phyloP scores from a whole-genome alignment of 129 eudicot genomes.

The Pulicaria dysenterica region DNA sequence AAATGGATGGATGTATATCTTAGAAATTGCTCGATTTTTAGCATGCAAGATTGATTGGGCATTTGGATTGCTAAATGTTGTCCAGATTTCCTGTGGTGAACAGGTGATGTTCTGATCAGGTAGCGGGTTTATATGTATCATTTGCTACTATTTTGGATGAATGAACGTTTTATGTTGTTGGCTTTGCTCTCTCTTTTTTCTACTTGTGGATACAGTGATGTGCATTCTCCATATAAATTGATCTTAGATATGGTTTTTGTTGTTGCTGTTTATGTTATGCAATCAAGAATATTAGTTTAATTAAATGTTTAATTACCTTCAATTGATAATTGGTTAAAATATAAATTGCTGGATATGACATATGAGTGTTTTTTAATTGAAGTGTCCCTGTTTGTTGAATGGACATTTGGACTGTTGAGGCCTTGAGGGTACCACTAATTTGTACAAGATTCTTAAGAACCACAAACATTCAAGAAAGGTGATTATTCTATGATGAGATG shows the following conservation, averaged over 20 bases:
- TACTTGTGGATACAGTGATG: constrained; percentile 1
- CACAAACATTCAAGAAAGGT: not conserved
- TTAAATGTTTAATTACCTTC: too few species aligned
- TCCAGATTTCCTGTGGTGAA: not conserved
- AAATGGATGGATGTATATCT: constrained; percentile 11
- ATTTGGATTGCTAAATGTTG: not conserved
- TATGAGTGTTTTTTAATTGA: not conserved
- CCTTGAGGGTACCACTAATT: constrained; percentile 2
- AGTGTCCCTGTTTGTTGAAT: not conserved
- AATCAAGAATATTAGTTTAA: not conserved
- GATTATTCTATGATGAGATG: constrained; percentile 2
- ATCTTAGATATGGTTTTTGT: constrained; percentile 2
- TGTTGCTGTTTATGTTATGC: not conserved
- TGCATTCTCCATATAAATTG: constrained; percentile 7
- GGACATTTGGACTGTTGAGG: too few species aligned
- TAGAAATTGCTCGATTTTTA: constrained; percentile 7
- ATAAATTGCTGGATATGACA: constrained; percentile 5
- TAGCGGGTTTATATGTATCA: not conserved
- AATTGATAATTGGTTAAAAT: not conserved
- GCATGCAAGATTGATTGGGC: constrained; percentile 13
- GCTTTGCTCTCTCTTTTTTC: not conserved
- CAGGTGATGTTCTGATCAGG: not conserved
- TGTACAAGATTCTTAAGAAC: constrained; percentile 12
- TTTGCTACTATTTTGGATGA: constrained; percentile 4
- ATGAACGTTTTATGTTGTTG: not conserved